Evolutionary conservation across 176 grass and related monocot species (phyloP).

Genomic region (Ensete glaucum): DNA sequence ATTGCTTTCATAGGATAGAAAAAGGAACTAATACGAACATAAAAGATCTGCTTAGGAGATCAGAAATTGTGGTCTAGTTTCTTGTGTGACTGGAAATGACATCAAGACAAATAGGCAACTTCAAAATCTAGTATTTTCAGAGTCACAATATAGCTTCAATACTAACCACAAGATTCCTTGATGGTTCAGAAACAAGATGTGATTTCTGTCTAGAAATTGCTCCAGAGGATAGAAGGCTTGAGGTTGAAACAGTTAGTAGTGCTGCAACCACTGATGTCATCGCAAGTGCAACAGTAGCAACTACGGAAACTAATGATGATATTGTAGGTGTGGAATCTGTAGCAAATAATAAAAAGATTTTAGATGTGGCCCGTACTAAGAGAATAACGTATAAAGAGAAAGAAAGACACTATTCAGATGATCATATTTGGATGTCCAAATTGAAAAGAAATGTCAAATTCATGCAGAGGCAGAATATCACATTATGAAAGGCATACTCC

Average conservation of each 20-base stretch:
- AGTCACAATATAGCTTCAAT: neutral
- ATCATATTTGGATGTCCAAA: too few species aligned
- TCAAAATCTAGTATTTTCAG: neutral
- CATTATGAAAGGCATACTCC: too few species aligned
- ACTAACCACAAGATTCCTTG: conserved; percentile 63
- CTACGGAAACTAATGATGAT: conserved; percentile 46
- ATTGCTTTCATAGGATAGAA: neutral
- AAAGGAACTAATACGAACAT: neutral
- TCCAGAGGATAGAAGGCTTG: conserved; percentile 62
- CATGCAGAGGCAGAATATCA: too few species aligned
- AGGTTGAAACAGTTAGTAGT: conserved; percentile 58
- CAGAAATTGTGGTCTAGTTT: neutral
- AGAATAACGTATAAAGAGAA: neutral
- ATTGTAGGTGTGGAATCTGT: conserved; percentile 65
- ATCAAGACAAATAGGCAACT: neutral
- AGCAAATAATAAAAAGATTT: neutral
- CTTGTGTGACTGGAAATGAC: neutral
- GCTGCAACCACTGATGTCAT: conserved; percentile 37
- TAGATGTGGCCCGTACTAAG: neutral
- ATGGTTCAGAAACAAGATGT: conserved; percentile 63
- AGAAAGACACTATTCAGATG: neutral
- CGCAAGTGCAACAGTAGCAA: conserved; percentile 35
- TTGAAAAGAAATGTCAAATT: too few species aligned
- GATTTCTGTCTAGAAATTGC: conserved; percentile 52
- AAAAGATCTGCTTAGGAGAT: neutral